Evolutionary conservation across 495 filamentous ascomycete genomes (phyloP).

Genomic region (Tricharina praecox): DNA sequence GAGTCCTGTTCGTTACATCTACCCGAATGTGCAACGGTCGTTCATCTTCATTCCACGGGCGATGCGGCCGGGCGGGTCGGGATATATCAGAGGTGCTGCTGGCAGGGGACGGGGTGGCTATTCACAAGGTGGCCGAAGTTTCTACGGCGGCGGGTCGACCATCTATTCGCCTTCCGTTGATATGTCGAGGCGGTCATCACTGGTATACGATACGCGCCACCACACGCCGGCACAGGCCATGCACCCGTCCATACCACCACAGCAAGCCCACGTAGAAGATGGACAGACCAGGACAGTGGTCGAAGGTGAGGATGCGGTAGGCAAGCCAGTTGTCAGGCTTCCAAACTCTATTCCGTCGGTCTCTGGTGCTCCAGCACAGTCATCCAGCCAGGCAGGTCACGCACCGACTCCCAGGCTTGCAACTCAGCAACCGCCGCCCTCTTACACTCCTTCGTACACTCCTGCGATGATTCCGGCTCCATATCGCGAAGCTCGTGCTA

Average conservation of each 20-base stretch:
- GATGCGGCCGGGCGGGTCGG: slow-evolving; percentile 49
- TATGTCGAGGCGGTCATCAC: slow-evolving; percentile 81
- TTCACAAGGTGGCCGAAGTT: slow-evolving; percentile 47
- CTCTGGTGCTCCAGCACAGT: slow-evolving; percentile 39
- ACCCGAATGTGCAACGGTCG: slow-evolving; percentile 70
- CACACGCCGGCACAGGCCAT: neutral
- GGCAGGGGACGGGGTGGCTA: slow-evolving; percentile 53
- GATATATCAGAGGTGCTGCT: slow-evolving; percentile 38
- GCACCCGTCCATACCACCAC: neutral
- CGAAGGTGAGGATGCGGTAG: slow-evolving; percentile 29
- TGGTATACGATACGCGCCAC: slow-evolving; percentile 46
- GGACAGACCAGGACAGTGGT: neutral
- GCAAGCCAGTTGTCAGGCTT: slow-evolving; percentile 66
- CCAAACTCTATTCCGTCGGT: slow-evolving; percentile 42
- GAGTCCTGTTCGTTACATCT: slow-evolving; percentile 64
- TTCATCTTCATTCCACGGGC: slow-evolving; percentile 98
- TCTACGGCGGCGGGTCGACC: slow-evolving; percentile 61
- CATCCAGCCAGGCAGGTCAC: slow-evolving; percentile 38
- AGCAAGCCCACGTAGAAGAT: neutral
- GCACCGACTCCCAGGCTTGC: slow-evolving; percentile 36
- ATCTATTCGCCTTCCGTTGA: slow-evolving; percentile 77
- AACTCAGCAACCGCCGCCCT: slow-evolving; percentile 23
- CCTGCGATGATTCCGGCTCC: slow-evolving; percentile 26
- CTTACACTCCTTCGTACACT: slow-evolving; percentile 24
- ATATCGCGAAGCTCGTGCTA: slow-evolving; percentile 61